phyloP scores from a whole-genome alignment of 768 basidiomycete species.

The Symmetrospora coprosmae region DNA sequence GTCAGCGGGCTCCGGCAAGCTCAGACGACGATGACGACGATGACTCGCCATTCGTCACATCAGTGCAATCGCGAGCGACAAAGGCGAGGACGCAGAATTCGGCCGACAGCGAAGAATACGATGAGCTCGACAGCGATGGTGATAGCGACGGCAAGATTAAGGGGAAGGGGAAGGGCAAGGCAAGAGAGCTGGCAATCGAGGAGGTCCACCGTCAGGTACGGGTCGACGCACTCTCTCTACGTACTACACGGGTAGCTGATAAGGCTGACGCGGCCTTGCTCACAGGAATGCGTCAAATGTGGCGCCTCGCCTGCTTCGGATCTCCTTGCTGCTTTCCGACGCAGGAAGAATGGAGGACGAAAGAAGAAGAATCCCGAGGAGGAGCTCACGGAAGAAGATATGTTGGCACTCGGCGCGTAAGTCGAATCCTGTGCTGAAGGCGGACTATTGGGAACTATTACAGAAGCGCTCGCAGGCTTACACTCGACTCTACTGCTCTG shows the following conservation, averaged over 20 bases:
- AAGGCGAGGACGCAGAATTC: neutral
- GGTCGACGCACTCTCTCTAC: neutral
- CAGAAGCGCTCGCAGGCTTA: no score
- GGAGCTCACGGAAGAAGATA: neutral
- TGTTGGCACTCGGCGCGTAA: neutral
- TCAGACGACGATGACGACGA: neutral
- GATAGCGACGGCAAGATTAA: no score
- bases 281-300: constrained; percentile 14
- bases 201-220: neutral
- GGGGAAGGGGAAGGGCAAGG: no score
- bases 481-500: neutral
- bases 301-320: neutral
- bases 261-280: neutral
- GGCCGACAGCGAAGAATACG: no score
- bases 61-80: no score
- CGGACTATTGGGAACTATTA: no score
- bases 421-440: neutral
- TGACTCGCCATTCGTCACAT: no score
- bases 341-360: neutral
- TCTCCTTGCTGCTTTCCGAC: constrained; percentile 3
- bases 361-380: constrained; percentile 14
- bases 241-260: neutral
- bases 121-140: no score
- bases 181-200: neutral
- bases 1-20: neutral